These are phyloP conservation scores for Populus tremula DNA, from an alignment of 345 rosid species.

Conservation along the genomic window DNA sequence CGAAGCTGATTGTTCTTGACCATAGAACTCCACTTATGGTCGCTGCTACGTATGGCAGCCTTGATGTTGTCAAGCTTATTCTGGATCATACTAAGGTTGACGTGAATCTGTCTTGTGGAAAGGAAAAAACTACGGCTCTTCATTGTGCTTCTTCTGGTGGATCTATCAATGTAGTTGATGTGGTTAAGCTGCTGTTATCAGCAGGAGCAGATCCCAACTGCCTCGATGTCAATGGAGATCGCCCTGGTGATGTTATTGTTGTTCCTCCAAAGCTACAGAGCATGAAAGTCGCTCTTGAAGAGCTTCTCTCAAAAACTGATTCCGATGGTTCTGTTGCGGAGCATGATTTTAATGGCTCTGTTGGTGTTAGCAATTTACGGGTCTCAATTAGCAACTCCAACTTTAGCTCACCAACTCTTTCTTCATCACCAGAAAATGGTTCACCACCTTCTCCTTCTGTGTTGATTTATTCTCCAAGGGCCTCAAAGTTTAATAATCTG, in stretches of 20 bases:
- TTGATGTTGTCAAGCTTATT: conserved; percentile 41
- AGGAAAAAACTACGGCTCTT: conserved; percentile 57
- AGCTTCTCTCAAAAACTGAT: conserved; percentile 22
- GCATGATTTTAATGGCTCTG: conserved; percentile 11
- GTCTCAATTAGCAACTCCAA: conserved; percentile 25
- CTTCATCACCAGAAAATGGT: conserved; percentile 32
- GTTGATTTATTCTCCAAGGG: conserved; percentile 30
- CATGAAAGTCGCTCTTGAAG: conserved; percentile 41
- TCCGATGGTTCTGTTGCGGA: conserved; percentile 6
- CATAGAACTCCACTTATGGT: conserved; percentile 65
- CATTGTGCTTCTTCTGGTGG: conserved; percentile 75
- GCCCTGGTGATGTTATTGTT: conserved; percentile 55
- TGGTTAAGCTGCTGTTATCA: conserved; percentile 48
- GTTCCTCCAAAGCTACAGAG: conserved; percentile 43
- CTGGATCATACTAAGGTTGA: conserved; percentile 25
- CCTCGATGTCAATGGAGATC: conserved; percentile 48
- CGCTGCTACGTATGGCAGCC: conserved; percentile 57
- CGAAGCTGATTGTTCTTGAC: conserved; percentile 46
- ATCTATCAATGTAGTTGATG: conserved; percentile 41
- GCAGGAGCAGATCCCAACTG: conserved; percentile 58
- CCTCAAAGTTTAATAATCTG: conserved; percentile 27
- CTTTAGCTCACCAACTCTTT: conserved; percentile 34
- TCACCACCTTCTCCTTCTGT: conserved; percentile 33
- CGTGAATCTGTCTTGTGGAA: conserved; percentile 45
- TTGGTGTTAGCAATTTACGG: conserved; percentile 15